Evolutionary conservation across 2,329 filamentous ascomycete species (phyloP).

Genomic region (Phyllosticta paracitricarpa): DNA sequence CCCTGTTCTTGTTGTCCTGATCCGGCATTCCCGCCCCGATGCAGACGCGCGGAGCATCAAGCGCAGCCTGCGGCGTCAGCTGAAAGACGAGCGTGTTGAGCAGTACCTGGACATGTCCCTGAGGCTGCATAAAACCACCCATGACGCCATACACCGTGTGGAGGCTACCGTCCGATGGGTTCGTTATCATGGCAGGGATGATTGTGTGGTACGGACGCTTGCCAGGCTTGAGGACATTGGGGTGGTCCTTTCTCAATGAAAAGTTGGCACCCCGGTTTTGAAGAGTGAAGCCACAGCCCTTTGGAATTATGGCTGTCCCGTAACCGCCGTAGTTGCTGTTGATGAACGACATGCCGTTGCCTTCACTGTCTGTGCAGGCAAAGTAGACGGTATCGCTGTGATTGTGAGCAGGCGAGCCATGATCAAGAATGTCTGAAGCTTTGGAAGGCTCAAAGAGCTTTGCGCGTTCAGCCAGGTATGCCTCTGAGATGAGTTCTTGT

Average conservation of each 20-base stretch:
- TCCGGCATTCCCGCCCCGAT: constrained; percentile 63
- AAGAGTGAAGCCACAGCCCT: constrained; percentile 80
- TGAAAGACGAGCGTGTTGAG: constrained; percentile 80
- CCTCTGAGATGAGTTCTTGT: constrained; percentile 56
- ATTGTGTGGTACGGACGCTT: constrained; percentile 98
- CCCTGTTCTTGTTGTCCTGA: constrained; percentile 34
- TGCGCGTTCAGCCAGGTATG: constrained; percentile 63
- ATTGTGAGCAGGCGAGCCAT: constrained; percentile 67
- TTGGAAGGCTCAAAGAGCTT: constrained; percentile 50
- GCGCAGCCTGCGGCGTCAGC: constrained; percentile 72
- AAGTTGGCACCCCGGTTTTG: constrained; percentile 93
- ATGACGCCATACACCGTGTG: constrained; percentile 91
- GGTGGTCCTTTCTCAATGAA: constrained; percentile 52
- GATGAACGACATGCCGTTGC: constrained; percentile 93
- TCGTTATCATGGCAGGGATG: constrained; percentile 85
- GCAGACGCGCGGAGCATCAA: constrained; percentile 87
- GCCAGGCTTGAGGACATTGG: constrained; percentile 67
- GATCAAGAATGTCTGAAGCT: constrained; percentile 46
- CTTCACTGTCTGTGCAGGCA: constrained; percentile 65
- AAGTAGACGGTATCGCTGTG: constrained; percentile 95
- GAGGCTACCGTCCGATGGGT: constrained; percentile 59
- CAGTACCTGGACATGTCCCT: constrained; percentile 88
- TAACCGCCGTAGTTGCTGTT: constrained; percentile 91
- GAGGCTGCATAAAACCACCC: constrained; percentile 98
- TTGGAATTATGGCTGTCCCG: constrained; percentile 76